Evolutionary conservation across 1,284 basidiomycete genomes (phyloP).

Genomic region (Vanrija sp.): DNA sequence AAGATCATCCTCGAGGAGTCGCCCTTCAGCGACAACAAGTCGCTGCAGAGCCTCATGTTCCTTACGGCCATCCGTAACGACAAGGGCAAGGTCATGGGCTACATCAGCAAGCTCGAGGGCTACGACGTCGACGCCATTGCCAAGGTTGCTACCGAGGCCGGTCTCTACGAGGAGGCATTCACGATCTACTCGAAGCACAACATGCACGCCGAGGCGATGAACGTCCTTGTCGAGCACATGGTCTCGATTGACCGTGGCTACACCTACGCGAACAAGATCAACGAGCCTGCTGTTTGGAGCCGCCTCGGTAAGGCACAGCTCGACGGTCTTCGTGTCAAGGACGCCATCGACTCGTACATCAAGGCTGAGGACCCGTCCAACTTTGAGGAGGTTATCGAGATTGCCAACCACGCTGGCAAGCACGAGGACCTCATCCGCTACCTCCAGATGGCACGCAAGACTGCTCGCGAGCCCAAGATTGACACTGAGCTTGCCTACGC

Average conservation of each 20-base stretch:
- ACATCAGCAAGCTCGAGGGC: conserved; percentile 95
- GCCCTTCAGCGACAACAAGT: conserved; percentile 95
- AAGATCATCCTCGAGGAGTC: conserved; percentile 98
- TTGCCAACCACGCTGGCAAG: conserved; percentile 91
- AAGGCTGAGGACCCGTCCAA: conserved; percentile 96
- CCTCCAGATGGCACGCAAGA: conserved; percentile 99
- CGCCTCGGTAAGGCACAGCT: conserved; percentile 98
- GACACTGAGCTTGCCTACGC: conserved; percentile 96
- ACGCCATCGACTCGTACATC: conserved; percentile 98
- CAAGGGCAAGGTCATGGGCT: conserved; percentile 97
- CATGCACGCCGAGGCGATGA: conserved; percentile 90
- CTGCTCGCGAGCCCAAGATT: conserved; percentile 93
- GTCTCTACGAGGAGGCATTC: conserved; percentile 93
- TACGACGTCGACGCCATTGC: conserved; percentile 95
- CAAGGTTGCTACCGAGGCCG: conserved; percentile 94
- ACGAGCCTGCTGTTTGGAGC: conserved; percentile 95
- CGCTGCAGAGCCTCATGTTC: conserved; percentile 89
- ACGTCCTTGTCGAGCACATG: conserved; percentile 95
- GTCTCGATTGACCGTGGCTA: conserved; percentile 95
- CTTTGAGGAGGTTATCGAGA: conserved; percentile 95
- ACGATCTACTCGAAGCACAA: conserved; percentile 95
- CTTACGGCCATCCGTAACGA: conserved; percentile 96
- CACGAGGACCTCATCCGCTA: conserved; percentile 97
- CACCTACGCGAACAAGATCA: conserved; percentile 95
- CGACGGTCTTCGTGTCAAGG: conserved; percentile 96